Evolutionary conservation across 1,284 basidiomycete genomes (phyloP).

Genomic region (Ustilago sp.): DNA sequence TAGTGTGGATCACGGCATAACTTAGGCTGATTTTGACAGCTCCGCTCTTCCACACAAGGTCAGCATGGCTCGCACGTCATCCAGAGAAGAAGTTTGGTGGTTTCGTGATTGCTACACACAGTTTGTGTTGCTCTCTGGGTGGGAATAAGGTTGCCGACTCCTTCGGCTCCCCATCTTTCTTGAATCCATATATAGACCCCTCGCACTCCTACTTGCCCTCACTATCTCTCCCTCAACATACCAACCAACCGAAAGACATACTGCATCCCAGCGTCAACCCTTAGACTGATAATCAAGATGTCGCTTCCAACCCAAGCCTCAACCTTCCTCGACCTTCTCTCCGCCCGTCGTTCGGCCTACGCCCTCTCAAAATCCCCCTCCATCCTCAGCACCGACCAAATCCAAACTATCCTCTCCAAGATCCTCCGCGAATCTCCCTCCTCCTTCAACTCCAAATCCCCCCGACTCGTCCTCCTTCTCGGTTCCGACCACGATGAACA

Average conservation of each 20-base stretch:
- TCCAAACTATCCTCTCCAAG: slow-evolving; percentile 71
- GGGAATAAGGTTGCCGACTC: not conserved
- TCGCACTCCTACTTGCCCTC: not conserved
- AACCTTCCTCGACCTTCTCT: slow-evolving; percentile 51
- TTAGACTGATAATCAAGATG: slow-evolving; percentile 14
- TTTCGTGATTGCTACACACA: not conserved
- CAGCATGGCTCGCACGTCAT: not conserved
- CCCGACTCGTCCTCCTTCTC: slow-evolving; percentile 71
- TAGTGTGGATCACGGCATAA: slow-evolving; percentile 16
- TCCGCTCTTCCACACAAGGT: not conserved
- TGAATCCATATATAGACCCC: not conserved
- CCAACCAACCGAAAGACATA: no score
- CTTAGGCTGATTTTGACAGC: slow-evolving; percentile 12
- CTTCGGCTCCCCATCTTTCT: no score
- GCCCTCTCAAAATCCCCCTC: slow-evolving; percentile 68
- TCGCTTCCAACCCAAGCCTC: slow-evolving; percentile 30
- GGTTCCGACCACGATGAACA: slow-evolving; percentile 71
- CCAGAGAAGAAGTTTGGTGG: not conserved
- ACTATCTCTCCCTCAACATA: no score
- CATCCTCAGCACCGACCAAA: slow-evolving; percentile 69
- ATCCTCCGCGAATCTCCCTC: slow-evolving; percentile 71
- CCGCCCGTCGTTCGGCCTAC: slow-evolving; percentile 71
- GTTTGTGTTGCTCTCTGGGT: not conserved
- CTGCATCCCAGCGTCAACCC: not conserved
- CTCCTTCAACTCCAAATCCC: slow-evolving; percentile 72